Percentiles rank a stretch among this genome's conserved stretches.
These are phyloP conservation scores for Tulasnella calospora DNA, from an alignment of 768 basidiomycete species.

Conservation along the genomic window DNA sequence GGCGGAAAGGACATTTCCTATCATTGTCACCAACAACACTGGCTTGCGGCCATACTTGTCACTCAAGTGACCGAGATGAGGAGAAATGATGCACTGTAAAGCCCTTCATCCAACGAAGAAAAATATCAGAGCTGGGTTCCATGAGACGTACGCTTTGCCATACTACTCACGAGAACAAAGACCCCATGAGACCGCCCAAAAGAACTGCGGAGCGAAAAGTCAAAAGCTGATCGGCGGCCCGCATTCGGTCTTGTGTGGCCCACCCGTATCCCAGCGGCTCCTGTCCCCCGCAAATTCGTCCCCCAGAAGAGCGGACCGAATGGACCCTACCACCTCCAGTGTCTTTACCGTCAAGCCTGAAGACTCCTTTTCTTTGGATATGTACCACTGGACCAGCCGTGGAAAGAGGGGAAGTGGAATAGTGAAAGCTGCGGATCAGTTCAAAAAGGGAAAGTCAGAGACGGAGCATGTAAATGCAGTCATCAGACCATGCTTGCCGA, in stretches of 20 bases:
- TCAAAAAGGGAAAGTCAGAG: slow-evolving; percentile 15
- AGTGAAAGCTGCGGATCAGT: slow-evolving; percentile 62
- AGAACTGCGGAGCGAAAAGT: slow-evolving; percentile 47
- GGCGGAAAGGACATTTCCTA: slow-evolving; percentile 90
- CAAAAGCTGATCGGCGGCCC: neutral
- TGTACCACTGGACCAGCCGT: slow-evolving; percentile 94
- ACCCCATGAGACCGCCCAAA: slow-evolving; percentile 94
- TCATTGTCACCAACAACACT: slow-evolving; percentile 79
- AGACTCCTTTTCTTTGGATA: slow-evolving; percentile 69
- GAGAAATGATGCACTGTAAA: slow-evolving; percentile 78
- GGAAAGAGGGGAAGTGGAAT: slow-evolving; percentile 96
- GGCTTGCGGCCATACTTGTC: slow-evolving; percentile 87
- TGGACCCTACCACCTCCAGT: slow-evolving; percentile 54
- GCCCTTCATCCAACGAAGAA: slow-evolving; percentile 45
- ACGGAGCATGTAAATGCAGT: neutral
- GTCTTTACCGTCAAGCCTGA: slow-evolving; percentile 69
- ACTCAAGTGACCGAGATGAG: slow-evolving; percentile 73
- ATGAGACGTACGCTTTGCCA: neutral
- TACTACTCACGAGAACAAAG: slow-evolving; percentile 74
- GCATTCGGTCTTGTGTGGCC: neutral
- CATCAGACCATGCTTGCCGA: slow-evolving; percentile 44
- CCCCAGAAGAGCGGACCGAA: slow-evolving; percentile 43
- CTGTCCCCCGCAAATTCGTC: slow-evolving; percentile 30
- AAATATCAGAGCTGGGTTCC: neutral
- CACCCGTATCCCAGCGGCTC: slow-evolving; percentile 69